These are phyloP conservation scores for Setaria italica DNA, from an alignment of 202 grass and related monocot genomes.

Conservation along the genomic window DNA sequence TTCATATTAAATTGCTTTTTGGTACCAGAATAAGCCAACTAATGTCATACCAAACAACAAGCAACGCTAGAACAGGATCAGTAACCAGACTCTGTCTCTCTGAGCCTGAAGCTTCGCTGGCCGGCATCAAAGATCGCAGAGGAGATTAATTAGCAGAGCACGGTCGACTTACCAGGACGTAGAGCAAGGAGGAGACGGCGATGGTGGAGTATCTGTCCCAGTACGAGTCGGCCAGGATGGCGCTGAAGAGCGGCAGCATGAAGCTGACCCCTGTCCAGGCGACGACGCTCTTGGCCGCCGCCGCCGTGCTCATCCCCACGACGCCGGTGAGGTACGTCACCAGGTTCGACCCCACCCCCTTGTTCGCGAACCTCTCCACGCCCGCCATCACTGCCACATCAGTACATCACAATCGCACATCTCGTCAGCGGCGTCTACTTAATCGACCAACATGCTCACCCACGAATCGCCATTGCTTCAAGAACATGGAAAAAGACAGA, in stretches of 20 bases:
- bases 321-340: slow-evolving; percentile 81
- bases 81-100: not conserved
- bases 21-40: not conserved
- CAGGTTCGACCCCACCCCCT: slow-evolving; percentile 90
- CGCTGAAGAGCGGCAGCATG: slow-evolving; percentile 79
- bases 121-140: not conserved
- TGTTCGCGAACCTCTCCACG: slow-evolving; percentile 90
- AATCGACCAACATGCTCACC: not conserved
- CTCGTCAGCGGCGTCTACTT: not conserved
- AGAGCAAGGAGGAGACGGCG: slow-evolving; percentile 59
- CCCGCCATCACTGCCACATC: slow-evolving; percentile 77
- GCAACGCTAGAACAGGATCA: not conserved
- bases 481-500: not conserved
- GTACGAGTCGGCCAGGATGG: slow-evolving; percentile 76
- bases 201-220: slow-evolving; percentile 85
- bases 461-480: not conserved
- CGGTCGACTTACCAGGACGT: slow-evolving; percentile 54
- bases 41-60: not conserved
- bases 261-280: slow-evolving; percentile 82
- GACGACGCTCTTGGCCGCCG: slow-evolving; percentile 81
- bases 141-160: not conserved
- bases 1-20: not conserved
- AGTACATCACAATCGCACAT: no score
- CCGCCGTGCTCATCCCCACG: slow-evolving; percentile 83
- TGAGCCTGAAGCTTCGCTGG: not conserved